Evolutionary conservation across 768 basidiomycete species (phyloP), one percentile per base, ranked within the genome.

Genomic region (Aureoboletus auriporus): DNA sequence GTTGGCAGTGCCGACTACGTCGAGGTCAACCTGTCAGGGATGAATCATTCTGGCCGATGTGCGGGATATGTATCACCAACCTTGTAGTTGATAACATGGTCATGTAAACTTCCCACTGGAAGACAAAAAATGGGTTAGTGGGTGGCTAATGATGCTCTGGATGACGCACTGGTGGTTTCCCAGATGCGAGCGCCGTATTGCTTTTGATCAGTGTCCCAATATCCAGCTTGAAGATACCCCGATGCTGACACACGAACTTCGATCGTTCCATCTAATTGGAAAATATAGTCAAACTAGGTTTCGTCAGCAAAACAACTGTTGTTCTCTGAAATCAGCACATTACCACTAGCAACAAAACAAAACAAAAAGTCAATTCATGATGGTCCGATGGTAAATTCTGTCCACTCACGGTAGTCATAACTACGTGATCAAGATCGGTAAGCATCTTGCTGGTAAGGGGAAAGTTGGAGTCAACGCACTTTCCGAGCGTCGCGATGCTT

Each of bases 161-260:
- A 17, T 6, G 5, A 68, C 78, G 44, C 31, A 82, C 80, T 82
- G n/a, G 72, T 74, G 4, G 71, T 74, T 30, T 80, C 72, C 45
- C 74, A 74, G 40, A 86, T 82, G 13, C 70, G 73, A 23, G 74
- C 69, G 1, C 83, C 83, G 55, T 83, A 83, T 0, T 66, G 56
- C 4, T 67, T 67, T 62, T 82, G 76, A 14, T 70, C 59, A 1
- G 68, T 51, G 30, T 77, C 75, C 75, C 79, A 84, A 59, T 72
- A 80, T 11, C 77, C 81, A 38, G 78, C 82, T 66, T 84, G 83
- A 45, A 85, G 68, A 58, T 86, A 86, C 2, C 83, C 84, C 4
- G 82, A 83, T 0, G 84, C 83, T 8, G 82, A 84, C 14, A 84
- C 29, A 2, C 79, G 72, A n/a, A 84, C 79, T 66, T 86, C 83